Conservation (phyloP, 2,329 filamentous ascomycete species). For the Fusarium subtropicale region DNA sequence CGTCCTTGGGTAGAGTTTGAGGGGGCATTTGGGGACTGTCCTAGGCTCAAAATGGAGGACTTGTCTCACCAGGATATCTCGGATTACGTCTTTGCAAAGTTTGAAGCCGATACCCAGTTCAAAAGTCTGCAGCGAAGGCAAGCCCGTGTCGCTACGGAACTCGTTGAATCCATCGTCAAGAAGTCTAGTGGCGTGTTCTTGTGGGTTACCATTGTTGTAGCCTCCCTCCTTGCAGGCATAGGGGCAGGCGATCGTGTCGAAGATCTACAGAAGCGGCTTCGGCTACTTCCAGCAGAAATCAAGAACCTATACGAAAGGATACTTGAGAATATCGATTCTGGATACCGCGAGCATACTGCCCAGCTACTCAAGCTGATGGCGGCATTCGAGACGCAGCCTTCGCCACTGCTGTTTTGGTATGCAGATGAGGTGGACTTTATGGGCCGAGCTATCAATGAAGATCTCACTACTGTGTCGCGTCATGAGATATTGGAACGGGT, state of each 20-base stretch:
- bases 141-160: accelerated
- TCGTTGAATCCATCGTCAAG: neutral
- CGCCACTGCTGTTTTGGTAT: neutral
- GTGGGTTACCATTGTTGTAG: constrained; percentile 20
- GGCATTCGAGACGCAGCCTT: neutral
- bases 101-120: neutral
- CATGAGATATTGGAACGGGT: neutral
- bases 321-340: neutral
- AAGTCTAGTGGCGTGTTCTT: constrained; percentile 7
- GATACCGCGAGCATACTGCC: constrained; percentile 6
- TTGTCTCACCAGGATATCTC: constrained; percentile 9
- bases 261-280: neutral
- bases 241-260: neutral
- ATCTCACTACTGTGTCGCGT: accelerated
- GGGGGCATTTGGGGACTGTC: neutral
- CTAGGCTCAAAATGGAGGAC: neutral
- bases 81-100: neutral
- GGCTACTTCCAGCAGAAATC: neutral
- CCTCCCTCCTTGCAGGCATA: constrained; percentile 5
- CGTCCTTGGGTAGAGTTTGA: constrained; percentile 24
- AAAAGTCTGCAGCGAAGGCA: neutral
- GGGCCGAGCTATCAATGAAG: neutral
- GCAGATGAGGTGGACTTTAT: constrained; percentile 13
- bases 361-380: constrained; percentile 8
- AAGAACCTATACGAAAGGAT: neutral